A percentile compares a stretch with the other conserved stretches of the same genome.
Evolutionary conservation across 2,329 filamentous ascomycete genomes (phyloP).

Genomic region (Fusarium pseudograminearum): DNA sequence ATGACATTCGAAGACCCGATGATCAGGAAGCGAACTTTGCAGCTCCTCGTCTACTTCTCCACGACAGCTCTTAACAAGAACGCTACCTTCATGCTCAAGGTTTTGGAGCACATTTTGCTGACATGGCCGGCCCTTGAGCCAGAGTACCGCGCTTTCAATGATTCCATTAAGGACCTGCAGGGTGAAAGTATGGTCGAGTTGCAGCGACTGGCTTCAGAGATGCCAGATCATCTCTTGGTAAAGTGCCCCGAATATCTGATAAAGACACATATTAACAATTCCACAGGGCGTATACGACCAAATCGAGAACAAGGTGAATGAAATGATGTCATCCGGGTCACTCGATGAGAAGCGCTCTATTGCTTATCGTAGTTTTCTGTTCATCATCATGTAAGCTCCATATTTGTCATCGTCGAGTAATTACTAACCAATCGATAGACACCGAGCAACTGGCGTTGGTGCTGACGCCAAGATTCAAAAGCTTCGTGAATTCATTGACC

Average conservation of each 20-base stretch:
- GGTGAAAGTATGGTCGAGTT: conserved; percentile 87
- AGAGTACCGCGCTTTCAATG: conserved; percentile 79
- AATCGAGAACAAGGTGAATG: conserved; percentile 83
- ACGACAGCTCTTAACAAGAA: conserved; percentile 83
- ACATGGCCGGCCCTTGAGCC: conserved; percentile 81
- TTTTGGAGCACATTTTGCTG: conserved; percentile 90
- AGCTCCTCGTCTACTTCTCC: conserved; percentile 86
- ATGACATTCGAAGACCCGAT: conserved; percentile 85
- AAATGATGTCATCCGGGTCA: conserved; percentile 78
- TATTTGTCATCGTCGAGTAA: neutral
- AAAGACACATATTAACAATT: conserved; percentile 9
- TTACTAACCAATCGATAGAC: conserved; percentile 60
- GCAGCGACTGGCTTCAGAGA: conserved; percentile 87
- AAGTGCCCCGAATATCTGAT: conserved; percentile 47
- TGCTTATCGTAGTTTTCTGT: conserved; percentile 89
- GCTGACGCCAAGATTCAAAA: conserved; percentile 76
- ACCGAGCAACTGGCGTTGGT: conserved; percentile 83
- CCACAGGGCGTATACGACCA: conserved; percentile 83
- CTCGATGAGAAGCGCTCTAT: conserved; percentile 86
- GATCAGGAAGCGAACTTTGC: conserved; percentile 83
- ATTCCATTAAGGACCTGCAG: conserved; percentile 90
- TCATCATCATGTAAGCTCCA: conserved; percentile 81
- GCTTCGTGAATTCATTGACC: conserved; percentile 82
- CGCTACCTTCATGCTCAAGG: conserved; percentile 84
- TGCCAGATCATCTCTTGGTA: conserved; percentile 88